Base-by-base conservation (phyloP, 495 filamentous ascomycete genomes). In the Echria macrotheca region DNA sequence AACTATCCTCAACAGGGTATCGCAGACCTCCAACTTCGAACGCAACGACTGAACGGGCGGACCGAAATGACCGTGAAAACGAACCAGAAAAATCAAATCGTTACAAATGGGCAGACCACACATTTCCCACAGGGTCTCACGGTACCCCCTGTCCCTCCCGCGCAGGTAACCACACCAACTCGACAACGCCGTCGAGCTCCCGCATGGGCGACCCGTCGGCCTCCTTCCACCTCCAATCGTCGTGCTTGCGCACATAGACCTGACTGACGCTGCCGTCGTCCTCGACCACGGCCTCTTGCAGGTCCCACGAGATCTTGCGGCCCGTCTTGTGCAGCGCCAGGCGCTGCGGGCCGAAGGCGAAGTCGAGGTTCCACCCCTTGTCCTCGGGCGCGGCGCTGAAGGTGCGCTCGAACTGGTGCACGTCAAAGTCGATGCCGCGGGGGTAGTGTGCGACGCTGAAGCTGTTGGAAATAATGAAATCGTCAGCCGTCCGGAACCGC, bases 381-480 rank as follows among this genome's bases (percentile, higher is more conserved):
- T 76, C 75, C 60, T 67, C 78, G 37, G 65, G 79, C 57, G 67
- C 80, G 54, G 64, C 73, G 52, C 55, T 71, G 68, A 83, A 84
- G 17, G 82, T 87, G 49, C 77, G 76, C 64, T 87, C 83, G 53
- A 80, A 70, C 56, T 79, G 77, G 53, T 76, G 71, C 39, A 83
- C 71, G 65, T 85, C 77, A 50, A 83, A 77, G 40, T 74, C 66
- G 50, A 72, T 64, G 18, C 73, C 78, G 21, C 74, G 69, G 0
- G 80, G 80, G 57, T 85, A 85, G 50, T 76, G 74, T 32, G 76
- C 76, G 19, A 86, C 69, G 14, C 80, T 83, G 60, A 83, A 84
- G 19, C 82, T 82, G 36, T 82, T 81, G 43, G 80, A 75, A 48
- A 86, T 70, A 40, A 86, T 69, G 60, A 77, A 80, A 53, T 84